Evolutionary conservation across 306 rosid species (phyloP).

Genomic region (Sphenostylis stenocarpa): DNA sequence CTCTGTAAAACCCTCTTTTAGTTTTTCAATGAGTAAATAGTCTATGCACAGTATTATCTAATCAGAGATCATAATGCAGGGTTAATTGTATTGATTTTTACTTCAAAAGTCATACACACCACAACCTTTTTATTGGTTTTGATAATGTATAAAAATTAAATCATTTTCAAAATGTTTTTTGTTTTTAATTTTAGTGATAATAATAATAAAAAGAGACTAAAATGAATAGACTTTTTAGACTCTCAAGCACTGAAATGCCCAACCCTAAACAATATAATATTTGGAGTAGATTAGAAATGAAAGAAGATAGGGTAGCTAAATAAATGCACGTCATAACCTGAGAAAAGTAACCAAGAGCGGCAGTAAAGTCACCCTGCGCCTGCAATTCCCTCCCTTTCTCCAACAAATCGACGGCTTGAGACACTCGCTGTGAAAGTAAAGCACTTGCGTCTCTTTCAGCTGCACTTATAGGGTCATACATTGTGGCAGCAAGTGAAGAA

Average conservation of each 20-base stretch:
- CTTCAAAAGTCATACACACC: no score
- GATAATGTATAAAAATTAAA: neutral
- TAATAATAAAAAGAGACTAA: neutral
- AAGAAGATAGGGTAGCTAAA: neutral
- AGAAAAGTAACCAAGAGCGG: slow-evolving; percentile 66
- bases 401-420: slow-evolving; percentile 64
- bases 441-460: slow-evolving; percentile 60
- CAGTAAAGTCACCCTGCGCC: slow-evolving; percentile 66
- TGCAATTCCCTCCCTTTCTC: slow-evolving; percentile 77
- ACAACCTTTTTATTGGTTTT: no score
- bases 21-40: no score
- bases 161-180: neutral
- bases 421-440: slow-evolving; percentile 49
- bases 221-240: neutral
- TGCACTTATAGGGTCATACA: slow-evolving; percentile 56
- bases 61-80: neutral
- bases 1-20: no score
- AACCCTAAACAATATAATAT: neutral
- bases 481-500: slow-evolving; percentile 36
- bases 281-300: neutral
- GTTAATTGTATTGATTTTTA: no score
- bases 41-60: neutral
- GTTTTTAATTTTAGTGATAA: neutral
- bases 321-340: slow-evolving; percentile 36
- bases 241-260: neutral